These are phyloP conservation scores for Globisporangium mamillatum DNA, from an alignment of 352 stramenopile genomes.

Conservation along the genomic window DNA sequence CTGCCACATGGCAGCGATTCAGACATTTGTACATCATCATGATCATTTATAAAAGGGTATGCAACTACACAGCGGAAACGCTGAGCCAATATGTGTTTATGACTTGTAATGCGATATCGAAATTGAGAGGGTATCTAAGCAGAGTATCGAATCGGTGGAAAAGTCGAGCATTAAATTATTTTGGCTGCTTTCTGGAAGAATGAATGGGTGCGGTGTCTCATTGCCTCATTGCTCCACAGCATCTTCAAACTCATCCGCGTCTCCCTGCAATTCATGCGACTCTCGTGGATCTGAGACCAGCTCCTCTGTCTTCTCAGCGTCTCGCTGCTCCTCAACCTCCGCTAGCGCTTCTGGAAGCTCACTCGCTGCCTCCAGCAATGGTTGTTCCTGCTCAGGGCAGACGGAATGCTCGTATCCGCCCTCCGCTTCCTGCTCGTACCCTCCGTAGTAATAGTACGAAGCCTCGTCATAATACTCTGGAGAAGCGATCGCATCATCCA, in stretches of 20 bases:
- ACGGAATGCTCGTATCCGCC: not conserved
- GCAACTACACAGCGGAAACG: not conserved
- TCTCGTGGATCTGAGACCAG: not conserved
- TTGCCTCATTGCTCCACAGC: not conserved
- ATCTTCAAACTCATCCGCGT: slow-evolving; percentile 9
- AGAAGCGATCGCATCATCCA: not conserved
- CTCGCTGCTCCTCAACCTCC: not conserved
- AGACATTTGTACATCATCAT: not conserved
- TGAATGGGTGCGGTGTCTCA: not conserved
- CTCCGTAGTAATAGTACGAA: slow-evolving; percentile 1
- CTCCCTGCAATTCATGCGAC: not conserved
- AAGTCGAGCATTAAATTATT: not conserved
- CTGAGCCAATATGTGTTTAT: too few species aligned
- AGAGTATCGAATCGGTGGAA: not conserved
- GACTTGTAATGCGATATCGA: not conserved
- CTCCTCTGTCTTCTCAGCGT: not conserved
- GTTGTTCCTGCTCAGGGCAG: slow-evolving; percentile 1
- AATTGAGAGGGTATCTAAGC: not conserved
- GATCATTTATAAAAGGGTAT: not conserved
- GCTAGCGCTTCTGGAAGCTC: not conserved
- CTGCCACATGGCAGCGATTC: slow-evolving; percentile 8
- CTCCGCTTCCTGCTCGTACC: not conserved
- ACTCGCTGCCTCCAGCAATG: not conserved
- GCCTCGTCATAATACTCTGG: not conserved
- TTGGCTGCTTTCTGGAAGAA: not conserved